These are phyloP conservation scores for Rhododendron ovatum DNA, from an alignment of 148 eudicot species.

Conservation along the genomic window DNA sequence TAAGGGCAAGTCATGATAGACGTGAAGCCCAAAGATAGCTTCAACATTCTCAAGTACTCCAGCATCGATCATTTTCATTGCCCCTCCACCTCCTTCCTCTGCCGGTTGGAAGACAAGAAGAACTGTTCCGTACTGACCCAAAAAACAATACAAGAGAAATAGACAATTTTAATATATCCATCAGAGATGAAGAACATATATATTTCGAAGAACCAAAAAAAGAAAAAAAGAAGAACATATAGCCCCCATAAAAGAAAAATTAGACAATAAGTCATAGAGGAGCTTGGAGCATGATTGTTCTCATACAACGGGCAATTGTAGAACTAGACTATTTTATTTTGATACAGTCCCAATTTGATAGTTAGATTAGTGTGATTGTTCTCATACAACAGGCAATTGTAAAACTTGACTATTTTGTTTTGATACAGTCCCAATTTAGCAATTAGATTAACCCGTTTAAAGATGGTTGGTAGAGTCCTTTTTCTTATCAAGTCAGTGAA, in stretches of 20 bases:
- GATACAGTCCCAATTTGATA: not conserved
- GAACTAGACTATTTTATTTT: not conserved
- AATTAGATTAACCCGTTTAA: not conserved
- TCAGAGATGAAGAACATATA: not conserved
- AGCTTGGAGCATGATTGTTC: not conserved
- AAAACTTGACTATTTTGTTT: not conserved
- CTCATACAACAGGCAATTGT: not conserved
- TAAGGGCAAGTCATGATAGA: slow-evolving; percentile 24
- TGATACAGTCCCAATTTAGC: not conserved
- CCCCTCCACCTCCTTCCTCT: slow-evolving; percentile 70
- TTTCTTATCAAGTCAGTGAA: not conserved
- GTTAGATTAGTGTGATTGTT: not conserved
- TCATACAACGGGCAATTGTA: not conserved
- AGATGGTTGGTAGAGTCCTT: not conserved
- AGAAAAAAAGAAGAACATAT: not conserved
- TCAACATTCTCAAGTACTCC: slow-evolving; percentile 51
- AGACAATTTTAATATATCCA: slow-evolving; percentile 1
- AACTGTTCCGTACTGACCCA: slow-evolving; percentile 44
- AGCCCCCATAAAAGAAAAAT: not conserved
- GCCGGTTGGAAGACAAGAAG: slow-evolving; percentile 69
- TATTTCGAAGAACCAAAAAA: too few relatives aligned
- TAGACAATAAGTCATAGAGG: not conserved
- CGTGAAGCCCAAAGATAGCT: slow-evolving; percentile 62
- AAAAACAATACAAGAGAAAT: not conserved
- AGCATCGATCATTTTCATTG: slow-evolving; percentile 46